phyloP scores from a whole-genome alignment of 2,329 filamentous ascomycete genomes.

The Pseudopithomyces maydicus region DNA sequence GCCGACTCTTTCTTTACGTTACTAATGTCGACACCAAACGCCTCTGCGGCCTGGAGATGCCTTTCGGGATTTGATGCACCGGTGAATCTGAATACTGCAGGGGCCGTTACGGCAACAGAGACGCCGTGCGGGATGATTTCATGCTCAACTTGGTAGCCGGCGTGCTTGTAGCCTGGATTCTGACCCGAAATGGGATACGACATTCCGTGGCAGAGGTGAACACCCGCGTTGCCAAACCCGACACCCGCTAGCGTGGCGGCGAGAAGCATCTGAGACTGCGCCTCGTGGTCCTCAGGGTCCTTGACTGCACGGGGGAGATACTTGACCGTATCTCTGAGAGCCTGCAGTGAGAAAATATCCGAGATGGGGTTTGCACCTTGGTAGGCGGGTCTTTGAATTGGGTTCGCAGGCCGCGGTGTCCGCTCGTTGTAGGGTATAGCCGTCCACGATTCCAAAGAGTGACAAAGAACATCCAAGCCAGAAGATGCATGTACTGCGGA shows the following conservation, averaged over 20 bases:
- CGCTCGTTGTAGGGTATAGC: constrained; percentile 93
- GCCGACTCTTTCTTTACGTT: constrained; percentile 89
- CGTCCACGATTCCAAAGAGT: constrained; percentile 95
- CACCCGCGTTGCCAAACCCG: constrained; percentile 96
- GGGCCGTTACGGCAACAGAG: constrained; percentile 89
- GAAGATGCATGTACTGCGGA: constrained; percentile 89
- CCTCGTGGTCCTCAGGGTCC: constrained; percentile 89
- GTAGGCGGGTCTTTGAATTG: constrained; percentile 89
- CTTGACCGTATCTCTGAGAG: constrained; percentile 81
- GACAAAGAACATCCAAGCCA: constrained; percentile 92
- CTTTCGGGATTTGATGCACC: constrained; percentile 89
- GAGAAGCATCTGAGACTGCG: constrained; percentile 93
- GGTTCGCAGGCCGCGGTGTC: constrained; percentile 81
- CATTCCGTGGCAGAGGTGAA: constrained; percentile 91
- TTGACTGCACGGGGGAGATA: constrained; percentile 87
- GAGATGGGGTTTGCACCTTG: constrained; percentile 98
- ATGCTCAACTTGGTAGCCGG: constrained; percentile 77
- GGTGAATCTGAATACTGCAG: constrained; percentile 93
- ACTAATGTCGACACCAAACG: constrained; percentile 86
- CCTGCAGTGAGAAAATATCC: constrained; percentile 92
- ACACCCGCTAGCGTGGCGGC: constrained; percentile 93
- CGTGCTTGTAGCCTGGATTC: constrained; percentile 87
- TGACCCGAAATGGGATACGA: constrained; percentile 96
- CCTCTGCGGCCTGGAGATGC: constrained; percentile 86
- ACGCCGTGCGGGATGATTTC: constrained; percentile 96